Percentiles rank a stretch among this genome's conserved stretches.
Conservation (phyloP, 2,329 filamentous ascomycete species). For the Didymella keratinophila region DNA sequence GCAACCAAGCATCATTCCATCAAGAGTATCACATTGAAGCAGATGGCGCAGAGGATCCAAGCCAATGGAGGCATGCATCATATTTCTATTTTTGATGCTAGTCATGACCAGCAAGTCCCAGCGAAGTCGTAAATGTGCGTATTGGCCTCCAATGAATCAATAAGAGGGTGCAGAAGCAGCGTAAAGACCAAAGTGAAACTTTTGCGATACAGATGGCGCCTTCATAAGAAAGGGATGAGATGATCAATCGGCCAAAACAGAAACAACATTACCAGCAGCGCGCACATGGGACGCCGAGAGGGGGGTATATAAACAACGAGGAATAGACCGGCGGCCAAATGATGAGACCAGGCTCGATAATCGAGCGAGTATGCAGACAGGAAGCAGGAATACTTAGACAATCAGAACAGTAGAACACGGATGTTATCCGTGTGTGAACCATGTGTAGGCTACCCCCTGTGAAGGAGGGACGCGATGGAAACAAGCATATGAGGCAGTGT, state of each 20-base stretch:
- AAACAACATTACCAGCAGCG: constrained; percentile 14
- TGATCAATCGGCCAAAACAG: not conserved
- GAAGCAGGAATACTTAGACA: not conserved
- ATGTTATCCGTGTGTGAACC: not conserved
- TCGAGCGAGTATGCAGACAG: not conserved
- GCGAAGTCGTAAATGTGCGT: not conserved
- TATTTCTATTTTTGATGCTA: constrained; percentile 6
- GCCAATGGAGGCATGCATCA: not conserved
- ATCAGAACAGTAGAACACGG: not conserved
- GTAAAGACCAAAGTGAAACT: constrained; percentile 6
- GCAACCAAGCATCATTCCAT: not conserved
- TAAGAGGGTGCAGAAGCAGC: constrained; percentile 1
- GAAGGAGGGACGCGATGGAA: not conserved
- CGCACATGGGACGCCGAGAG: not conserved
- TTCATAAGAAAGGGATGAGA: constrained; percentile 1
- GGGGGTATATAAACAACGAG: constrained; percentile 17
- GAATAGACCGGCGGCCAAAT: not conserved
- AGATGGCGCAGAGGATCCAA: not conserved
- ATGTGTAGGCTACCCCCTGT: not conserved
- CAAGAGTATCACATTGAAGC: not conserved
- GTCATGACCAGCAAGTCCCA: constrained; percentile 3
- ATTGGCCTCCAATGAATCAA: not conserved
- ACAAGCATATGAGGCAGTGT: not conserved
- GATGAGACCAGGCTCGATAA: not conserved
- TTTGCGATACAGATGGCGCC: constrained; percentile 1